Evolutionary conservation across 495 filamentous ascomycete species (phyloP).

Genomic region (Zalerion maritima): DNA sequence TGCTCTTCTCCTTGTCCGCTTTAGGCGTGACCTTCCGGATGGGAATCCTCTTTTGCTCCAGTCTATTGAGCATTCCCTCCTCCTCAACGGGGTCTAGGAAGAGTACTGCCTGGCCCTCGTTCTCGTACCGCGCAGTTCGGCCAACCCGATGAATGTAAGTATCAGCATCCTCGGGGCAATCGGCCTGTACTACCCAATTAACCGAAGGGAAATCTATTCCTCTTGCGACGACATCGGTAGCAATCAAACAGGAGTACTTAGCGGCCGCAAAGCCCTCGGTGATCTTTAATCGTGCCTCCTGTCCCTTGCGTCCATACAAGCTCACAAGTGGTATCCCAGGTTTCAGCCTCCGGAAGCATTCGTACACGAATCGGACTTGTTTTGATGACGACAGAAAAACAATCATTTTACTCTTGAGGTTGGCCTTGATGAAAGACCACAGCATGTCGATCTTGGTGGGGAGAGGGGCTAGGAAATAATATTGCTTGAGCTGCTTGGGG

Average conservation of each 20-base stretch:
- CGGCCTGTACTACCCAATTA: constrained; percentile 92
- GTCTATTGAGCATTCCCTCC: constrained; percentile 61
- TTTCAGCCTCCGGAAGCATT: constrained; percentile 83
- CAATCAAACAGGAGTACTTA: constrained; percentile 75
- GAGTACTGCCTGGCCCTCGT: constrained; percentile 70
- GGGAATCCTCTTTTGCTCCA: constrained; percentile 77
- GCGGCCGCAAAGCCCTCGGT: constrained; percentile 65
- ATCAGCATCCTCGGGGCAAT: constrained; percentile 91
- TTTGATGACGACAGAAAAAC: constrained; percentile 92
- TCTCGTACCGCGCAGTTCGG: constrained; percentile 85
- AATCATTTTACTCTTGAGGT: constrained; percentile 81
- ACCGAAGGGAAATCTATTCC: constrained; percentile 94
- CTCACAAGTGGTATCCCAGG: constrained; percentile 92
- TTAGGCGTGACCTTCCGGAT: constrained; percentile 74
- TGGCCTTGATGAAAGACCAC: constrained; percentile 78
- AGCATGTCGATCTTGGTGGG: constrained; percentile 80
- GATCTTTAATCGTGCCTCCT: constrained; percentile 71
- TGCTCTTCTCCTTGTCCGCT: constrained; percentile 75
- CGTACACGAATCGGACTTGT: constrained; percentile 89
- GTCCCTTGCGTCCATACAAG: constrained; percentile 89
- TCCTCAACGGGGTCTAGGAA: constrained; percentile 91
- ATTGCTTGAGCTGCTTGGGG: constrained; percentile 71
- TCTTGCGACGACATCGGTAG: constrained; percentile 86
- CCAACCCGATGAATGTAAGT: constrained; percentile 97
- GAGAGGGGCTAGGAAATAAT: constrained; percentile 74